These are phyloP conservation scores for Desmodesmus armatus DNA, from an alignment of 139 green algal genomes.

Conservation along the genomic window DNA sequence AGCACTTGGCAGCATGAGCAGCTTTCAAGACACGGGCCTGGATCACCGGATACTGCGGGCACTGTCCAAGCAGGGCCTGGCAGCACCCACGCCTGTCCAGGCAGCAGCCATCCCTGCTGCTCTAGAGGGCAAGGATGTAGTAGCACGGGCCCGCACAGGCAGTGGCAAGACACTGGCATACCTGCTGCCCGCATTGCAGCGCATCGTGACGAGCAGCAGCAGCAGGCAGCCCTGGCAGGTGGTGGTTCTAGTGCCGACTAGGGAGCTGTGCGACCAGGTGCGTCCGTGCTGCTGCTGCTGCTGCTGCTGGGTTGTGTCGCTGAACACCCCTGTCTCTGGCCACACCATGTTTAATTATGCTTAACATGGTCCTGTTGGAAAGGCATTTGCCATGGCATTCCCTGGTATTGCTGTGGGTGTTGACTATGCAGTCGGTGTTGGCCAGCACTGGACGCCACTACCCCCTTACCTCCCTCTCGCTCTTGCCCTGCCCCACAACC, in stretches of 20 bases:
- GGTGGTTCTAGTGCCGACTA: slow-evolving; percentile 92
- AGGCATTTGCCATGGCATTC: background rate
- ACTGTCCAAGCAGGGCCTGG: slow-evolving; percentile 75
- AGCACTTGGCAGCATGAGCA: background rate
- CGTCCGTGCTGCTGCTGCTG: no score
- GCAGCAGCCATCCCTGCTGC: slow-evolving; percentile 73
- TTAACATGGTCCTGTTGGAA: no score
- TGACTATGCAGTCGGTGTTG: no score
- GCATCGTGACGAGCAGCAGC: slow-evolving; percentile 56
- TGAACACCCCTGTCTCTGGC: no score
- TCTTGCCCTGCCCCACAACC: background rate
- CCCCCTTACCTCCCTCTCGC: background rate
- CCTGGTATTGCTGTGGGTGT: background rate
- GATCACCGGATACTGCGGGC: slow-evolving; percentile 83
- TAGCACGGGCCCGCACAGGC: slow-evolving; percentile 84
- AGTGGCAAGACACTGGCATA: slow-evolving; percentile 94
- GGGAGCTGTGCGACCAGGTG: slow-evolving; percentile 95
- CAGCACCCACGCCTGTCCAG: slow-evolving; percentile 79
- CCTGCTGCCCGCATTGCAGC: slow-evolving; percentile 85
- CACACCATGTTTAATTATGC: no score
- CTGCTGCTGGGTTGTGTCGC: no score
- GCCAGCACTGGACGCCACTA: no score
- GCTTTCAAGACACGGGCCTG: slow-evolving; percentile 60
- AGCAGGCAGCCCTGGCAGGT: slow-evolving; percentile 54
- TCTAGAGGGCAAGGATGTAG: slow-evolving; percentile 86